Base-by-base conservation (phyloP, 192 early-diverging fungal genomes). In the Chytriomyces sp. region DNA sequence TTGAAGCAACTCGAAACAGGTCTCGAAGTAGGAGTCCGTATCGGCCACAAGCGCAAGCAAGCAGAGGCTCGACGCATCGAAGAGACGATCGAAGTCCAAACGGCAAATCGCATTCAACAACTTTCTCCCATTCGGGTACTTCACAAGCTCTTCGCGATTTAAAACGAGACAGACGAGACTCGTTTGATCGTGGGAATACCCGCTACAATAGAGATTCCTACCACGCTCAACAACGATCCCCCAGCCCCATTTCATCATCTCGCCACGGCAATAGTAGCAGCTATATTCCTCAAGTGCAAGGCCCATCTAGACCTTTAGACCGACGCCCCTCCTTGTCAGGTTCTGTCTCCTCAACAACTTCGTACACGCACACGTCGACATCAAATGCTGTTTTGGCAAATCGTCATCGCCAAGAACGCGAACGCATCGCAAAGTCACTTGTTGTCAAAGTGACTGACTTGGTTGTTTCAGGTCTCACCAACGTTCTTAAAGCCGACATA, bases 401-500 rank as follows among this genome's bases (percentile, higher is more conserved):
- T 50, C 13, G 10, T 16, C 10, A 18, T 24, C 46, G 48, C 5
- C 13, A 64, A 64, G 45, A 10, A 16, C 71, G 45, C 1, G 71
- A 64, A 35, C 71, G 71, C 13, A 49, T 48, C 23, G 59, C 26
- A 7, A 43, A 35, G 20, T 13, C 59, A 2, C 45, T 73, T 13
- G 45, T 73, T 16, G 71, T 44, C 13, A 59, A 45, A 6, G 76
- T 69, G 18, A 45, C 35, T 35, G 35, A 69, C 2, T 28, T 77
- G 47, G 67, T 77, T 20, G 28, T 45, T 7, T 23, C 18, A 10
- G 64, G 47, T 45, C 45, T 77, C 13, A 61, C n/a, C 44, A 67
- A 77, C n/a, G 57, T 20, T 7, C 35, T 77, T 10, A 45, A 67
- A 53, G 69, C 57, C 57, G 76, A 77, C 46, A 69, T 77, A 0